Evolutionary conservation across 2,329 filamentous ascomycete species (phyloP).

Genomic region (Thielaviopsis euricoi): DNA sequence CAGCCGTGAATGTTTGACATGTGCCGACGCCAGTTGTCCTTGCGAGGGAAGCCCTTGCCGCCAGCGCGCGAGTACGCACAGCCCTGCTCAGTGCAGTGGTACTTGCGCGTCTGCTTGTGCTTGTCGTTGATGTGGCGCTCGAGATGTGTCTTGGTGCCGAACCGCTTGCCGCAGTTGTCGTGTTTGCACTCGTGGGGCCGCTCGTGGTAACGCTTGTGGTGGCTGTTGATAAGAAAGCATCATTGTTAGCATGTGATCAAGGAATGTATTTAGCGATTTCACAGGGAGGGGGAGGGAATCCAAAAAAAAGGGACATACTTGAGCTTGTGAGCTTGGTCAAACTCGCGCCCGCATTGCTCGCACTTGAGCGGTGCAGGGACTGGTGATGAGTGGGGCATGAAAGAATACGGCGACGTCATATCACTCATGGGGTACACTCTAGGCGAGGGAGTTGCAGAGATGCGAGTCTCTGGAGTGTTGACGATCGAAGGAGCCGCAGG

Average conservation of each 20-base stretch:
- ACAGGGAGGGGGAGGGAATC: background rate
- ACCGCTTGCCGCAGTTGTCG: slow-evolving; percentile 34
- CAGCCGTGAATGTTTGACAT: slow-evolving; percentile 41
- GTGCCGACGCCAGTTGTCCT: slow-evolving; percentile 47
- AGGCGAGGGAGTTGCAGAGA: slow-evolving; percentile 26
- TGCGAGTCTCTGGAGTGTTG: slow-evolving; percentile 31
- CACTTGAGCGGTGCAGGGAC: slow-evolving; percentile 19
- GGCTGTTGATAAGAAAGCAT: slow-evolving; percentile 20
- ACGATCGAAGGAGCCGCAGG: slow-evolving; percentile 26
- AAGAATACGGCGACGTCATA: slow-evolving; percentile 20
- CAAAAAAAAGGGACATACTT: slow-evolving; percentile 26
- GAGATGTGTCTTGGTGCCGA: slow-evolving; percentile 45
- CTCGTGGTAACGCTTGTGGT: slow-evolving; percentile 44
- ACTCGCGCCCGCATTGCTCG: slow-evolving; percentile 28
- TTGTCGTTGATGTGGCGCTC: slow-evolving; percentile 47
- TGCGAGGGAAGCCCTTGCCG: slow-evolving; percentile 42
- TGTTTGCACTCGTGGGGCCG: slow-evolving; percentile 42
- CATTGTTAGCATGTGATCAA: slow-evolving; percentile 14
- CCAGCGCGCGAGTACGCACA: slow-evolving; percentile 40
- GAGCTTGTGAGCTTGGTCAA: slow-evolving; percentile 43
- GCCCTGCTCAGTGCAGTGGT: slow-evolving; percentile 36
- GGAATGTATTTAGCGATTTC: background rate
- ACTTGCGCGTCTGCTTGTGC: slow-evolving; percentile 42
- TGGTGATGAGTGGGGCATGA: slow-evolving; percentile 9
- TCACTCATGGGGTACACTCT: slow-evolving; percentile 22